These are phyloP conservation scores for Nephelium lappaceum DNA, from an alignment of 345 rosid species.

Conservation along the genomic window DNA sequence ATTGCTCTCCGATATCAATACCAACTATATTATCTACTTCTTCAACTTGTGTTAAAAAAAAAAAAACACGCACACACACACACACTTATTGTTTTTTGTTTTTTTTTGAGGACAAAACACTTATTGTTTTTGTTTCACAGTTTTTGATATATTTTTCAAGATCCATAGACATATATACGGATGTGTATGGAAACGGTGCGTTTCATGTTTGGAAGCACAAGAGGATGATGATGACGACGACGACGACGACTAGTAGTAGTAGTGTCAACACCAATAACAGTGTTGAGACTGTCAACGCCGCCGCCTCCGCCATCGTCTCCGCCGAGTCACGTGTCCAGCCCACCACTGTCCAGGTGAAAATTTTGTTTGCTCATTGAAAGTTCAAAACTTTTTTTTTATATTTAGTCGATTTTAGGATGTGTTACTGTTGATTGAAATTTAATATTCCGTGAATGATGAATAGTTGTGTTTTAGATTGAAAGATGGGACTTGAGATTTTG, in stretches of 20 bases:
- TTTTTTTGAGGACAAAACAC: not conserved
- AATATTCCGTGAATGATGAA: not conserved
- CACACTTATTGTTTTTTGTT: not conserved
- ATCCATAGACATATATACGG: slow-evolving; percentile 21
- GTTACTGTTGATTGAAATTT: not conserved
- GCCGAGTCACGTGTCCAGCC: slow-evolving; percentile 92
- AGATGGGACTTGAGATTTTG: not conserved
- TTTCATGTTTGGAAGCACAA: slow-evolving; percentile 22
- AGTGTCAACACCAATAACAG: slow-evolving; percentile 36
- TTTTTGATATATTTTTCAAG: slow-evolving; percentile 8
- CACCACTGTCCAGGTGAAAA: slow-evolving; percentile 51
- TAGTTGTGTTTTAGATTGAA: not conserved
- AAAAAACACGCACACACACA: no score
- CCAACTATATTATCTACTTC: not conserved
- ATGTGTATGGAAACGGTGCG: slow-evolving; percentile 24
- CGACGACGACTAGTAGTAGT: slow-evolving; percentile 6
- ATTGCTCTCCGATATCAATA: no score
- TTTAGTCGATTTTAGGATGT: not conserved
- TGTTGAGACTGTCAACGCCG: slow-evolving; percentile 88
- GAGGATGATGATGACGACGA: slow-evolving; percentile 32
- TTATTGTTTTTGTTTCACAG: not conserved
- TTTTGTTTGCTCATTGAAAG: not conserved
- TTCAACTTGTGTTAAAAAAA: not conserved
- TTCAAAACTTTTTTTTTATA: not conserved
- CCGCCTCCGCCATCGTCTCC: slow-evolving; percentile 88